These are phyloP conservation scores for Hemileccinum impolitum DNA, from an alignment of 768 basidiomycete species.

Conservation along the genomic window DNA sequence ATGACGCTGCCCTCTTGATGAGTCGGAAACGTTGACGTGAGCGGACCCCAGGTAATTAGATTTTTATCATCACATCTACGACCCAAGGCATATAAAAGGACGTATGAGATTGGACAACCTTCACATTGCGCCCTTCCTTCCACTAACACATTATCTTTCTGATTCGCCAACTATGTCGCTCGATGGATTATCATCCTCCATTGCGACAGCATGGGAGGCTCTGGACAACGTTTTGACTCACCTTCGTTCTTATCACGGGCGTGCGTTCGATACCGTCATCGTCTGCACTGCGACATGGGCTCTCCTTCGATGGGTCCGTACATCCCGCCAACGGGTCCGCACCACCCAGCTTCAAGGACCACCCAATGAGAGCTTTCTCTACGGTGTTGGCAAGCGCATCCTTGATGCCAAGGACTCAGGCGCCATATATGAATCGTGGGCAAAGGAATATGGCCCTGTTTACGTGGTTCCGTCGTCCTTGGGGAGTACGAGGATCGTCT, in stretches of 20 bases:
- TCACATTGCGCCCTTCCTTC: too few relatives aligned
- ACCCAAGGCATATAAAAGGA: too few relatives aligned
- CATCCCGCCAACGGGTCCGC: neutral
- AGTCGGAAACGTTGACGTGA: too few relatives aligned
- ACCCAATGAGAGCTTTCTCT: conserved; percentile 14
- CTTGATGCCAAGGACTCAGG: neutral
- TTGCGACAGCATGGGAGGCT: neutral
- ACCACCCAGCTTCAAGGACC: conserved; percentile 21
- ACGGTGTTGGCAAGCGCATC: conserved; percentile 12
- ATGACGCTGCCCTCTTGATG: too few relatives aligned
- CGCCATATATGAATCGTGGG: conserved; percentile 21
- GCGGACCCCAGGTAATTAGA: too few relatives aligned
- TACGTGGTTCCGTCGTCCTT: conserved; percentile 16
- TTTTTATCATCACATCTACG: too few relatives aligned
- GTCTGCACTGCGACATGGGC: conserved; percentile 2
- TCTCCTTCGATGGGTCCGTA: conserved; percentile 5
- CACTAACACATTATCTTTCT: neutral
- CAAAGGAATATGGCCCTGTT: conserved; percentile 15
- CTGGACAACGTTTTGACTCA: neutral
- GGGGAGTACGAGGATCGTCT: conserved; percentile 9
- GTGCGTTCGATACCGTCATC: neutral
- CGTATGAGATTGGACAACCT: too few relatives aligned
- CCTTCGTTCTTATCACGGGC: neutral
- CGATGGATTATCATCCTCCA: neutral
- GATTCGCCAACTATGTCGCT: neutral